These are phyloP conservation scores for Omphalea diandra DNA, from an alignment of 441 rosid genomes.

Conservation along the genomic window DNA sequence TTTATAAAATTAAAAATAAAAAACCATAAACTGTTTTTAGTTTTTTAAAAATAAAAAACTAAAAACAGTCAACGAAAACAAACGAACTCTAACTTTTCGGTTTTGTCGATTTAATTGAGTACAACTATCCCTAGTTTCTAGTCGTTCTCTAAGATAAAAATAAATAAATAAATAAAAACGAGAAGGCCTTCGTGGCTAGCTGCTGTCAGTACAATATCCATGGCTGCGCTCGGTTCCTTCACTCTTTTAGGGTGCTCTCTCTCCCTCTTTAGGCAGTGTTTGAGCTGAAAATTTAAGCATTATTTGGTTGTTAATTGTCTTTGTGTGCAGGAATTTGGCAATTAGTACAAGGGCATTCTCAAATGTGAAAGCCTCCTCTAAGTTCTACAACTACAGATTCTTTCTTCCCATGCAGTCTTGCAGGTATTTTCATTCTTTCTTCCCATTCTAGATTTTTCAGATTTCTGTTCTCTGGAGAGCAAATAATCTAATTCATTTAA, in stretches of 20 bases:
- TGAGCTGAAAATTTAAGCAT: not conserved
- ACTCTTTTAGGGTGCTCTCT: constrained; percentile 50
- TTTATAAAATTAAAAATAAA: too few species aligned
- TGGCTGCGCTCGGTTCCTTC: constrained; percentile 50
- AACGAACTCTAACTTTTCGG: too few species aligned
- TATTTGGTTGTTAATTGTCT: not conserved
- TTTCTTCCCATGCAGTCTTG: constrained; percentile 38
- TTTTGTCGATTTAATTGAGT: too few species aligned
- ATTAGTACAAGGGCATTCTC: constrained; percentile 32
- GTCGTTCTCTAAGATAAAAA: too few species aligned
- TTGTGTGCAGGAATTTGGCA: constrained; percentile 42
- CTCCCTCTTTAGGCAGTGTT: constrained; percentile 11
- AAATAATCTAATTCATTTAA: not conserved
- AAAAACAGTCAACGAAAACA: too few species aligned
- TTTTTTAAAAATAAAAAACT: too few species aligned
- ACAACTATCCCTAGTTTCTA: too few species aligned
- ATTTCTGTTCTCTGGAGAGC: not conserved
- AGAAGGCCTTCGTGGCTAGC: too few species aligned
- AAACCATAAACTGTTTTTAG: too few species aligned
- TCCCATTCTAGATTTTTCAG: not conserved
- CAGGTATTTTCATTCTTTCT: constrained; percentile 28
- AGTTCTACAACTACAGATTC: constrained; percentile 30
- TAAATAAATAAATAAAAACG: too few species aligned
- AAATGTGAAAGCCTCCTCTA: constrained; percentile 27
- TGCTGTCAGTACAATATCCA: constrained; percentile 12